Evolutionary conservation across 345 rosid genomes (phyloP).

Genomic region (Brassica cretica): DNA sequence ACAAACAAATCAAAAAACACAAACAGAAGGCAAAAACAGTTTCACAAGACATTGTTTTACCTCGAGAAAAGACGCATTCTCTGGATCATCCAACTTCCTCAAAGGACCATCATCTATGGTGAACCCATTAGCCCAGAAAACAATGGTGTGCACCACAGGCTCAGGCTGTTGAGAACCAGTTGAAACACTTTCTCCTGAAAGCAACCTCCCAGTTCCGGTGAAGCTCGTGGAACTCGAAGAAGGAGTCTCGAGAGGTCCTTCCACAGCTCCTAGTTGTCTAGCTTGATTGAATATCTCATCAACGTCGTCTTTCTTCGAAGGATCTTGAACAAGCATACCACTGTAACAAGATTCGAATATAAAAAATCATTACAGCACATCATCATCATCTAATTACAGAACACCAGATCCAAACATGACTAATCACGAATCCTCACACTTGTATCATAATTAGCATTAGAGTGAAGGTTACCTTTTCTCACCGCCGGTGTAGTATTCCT

Average conservation of each 20-base stretch:
- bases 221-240: conserved; percentile 79
- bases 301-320: conserved; percentile 77
- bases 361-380: neutral
- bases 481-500: conserved; percentile 94
- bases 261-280: conserved; percentile 89
- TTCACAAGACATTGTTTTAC: conserved; percentile 13
- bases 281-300: conserved; percentile 93
- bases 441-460: neutral
- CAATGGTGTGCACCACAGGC: conserved; percentile 76
- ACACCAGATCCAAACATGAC: conserved; percentile 27
- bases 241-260: conserved; percentile 71
- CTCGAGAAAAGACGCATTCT: conserved; percentile 92
- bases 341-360: conserved; percentile 41
- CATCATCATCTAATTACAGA: neutral
- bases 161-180: conserved; percentile 85
- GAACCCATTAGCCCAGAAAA: conserved; percentile 94
- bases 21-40: neutral
- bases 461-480: conserved; percentile 68
- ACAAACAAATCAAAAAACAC: neutral
- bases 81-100: conserved; percentile 94
- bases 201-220: conserved; percentile 80
- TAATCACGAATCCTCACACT: neutral
- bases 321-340: conserved; percentile 99
- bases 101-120: conserved; percentile 90
- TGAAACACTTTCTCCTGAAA: conserved; percentile 74